Evolutionary conservation across 225 moss, liverwort and hornwort species (phyloP).

Genomic region (Polytrichum commune): DNA sequence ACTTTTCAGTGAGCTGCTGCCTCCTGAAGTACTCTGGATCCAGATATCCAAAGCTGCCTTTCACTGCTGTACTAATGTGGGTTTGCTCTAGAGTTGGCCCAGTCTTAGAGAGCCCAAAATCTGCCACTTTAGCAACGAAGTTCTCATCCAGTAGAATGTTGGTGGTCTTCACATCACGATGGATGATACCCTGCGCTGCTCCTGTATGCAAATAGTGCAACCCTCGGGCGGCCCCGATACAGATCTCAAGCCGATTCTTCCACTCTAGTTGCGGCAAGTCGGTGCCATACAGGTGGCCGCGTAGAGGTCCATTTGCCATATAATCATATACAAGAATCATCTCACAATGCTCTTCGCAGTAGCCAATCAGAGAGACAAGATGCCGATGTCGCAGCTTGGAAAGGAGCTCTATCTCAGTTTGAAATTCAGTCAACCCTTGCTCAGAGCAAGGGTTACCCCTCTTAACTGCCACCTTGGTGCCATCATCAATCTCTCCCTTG

Average conservation of each 20-base stretch:
- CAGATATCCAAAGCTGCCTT: conserved; percentile 88
- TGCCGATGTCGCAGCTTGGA: conserved; percentile 52
- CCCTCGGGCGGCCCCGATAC: conserved; percentile 76
- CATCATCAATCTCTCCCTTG: conserved; percentile 17
- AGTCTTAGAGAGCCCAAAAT: conserved; percentile 85
- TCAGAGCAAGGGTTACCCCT: conserved; percentile 44
- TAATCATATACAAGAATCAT: conserved; percentile 58
- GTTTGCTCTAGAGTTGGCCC: conserved; percentile 89
- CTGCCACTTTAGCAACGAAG: conserved; percentile 67
- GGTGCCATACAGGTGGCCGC: conserved; percentile 45
- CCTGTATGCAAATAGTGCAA: conserved; percentile 78
- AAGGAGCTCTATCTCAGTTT: conserved; percentile 50
- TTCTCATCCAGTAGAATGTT: conserved; percentile 82
- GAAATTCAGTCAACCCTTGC: conserved; percentile 48
- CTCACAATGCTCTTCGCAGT: conserved; percentile 58
- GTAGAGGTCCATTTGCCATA: conserved; percentile 52
- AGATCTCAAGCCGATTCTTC: conserved; percentile 68
- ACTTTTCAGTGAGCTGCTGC: conserved; percentile 90
- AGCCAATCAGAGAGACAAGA: conserved; percentile 46
- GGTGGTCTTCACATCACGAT: conserved; percentile 87
- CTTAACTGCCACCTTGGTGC: conserved; percentile 45
- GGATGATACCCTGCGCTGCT: conserved; percentile 68
- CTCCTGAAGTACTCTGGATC: conserved; percentile 92
- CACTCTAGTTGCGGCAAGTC: conserved; percentile 59
- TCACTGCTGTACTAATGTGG: conserved; percentile 90